Base-by-base conservation (phyloP, 2,329 filamentous ascomycete genomes). In the Nemania bipapillata region DNA sequence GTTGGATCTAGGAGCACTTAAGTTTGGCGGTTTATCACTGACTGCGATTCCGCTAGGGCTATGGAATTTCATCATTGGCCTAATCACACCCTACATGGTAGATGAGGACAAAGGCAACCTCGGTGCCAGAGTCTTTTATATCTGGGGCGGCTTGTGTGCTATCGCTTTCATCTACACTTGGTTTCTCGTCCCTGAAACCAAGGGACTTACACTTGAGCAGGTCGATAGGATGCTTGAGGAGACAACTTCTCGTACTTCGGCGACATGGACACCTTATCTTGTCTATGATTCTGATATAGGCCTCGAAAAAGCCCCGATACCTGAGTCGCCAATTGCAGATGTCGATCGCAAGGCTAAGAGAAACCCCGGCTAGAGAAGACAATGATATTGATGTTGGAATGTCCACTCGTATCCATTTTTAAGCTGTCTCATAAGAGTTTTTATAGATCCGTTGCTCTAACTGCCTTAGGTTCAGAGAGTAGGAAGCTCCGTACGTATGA, bases 141-240 rank as follows among this genome's bases (percentile, higher is more conserved):
- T 92, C 78, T 93, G 91, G 91, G 90, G 91, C 52, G 84, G 83
- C 49, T 88, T 92, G 68, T 92, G 90, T 84, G 81, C 82, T 8
- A 77, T 78, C 68, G 86, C 86, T 63, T 83, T 88, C 57, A 77
- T 88, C 77, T 93, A 92, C 83, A 82, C 89, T 65, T 93, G 91
- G 85, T 91, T 92, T 86, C 84, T 93, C 65, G 84, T 93, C 45
- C 90, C 89, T 68, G 90, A 92, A 83, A 92, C 89, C 79, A 91
- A 92, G 86, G 91, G 91, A 65, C 86, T 93, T 54, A 90, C 90
- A 60, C 89, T 93, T 50, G 91, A 93, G 83, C 91, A 93, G 83
- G 90, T 93, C 77, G 91, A 93, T 84, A 89, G 89, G 85, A 95
- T 96, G 92, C 89, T 96, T 86, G 92, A 94, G 84, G 92, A 96